Evolutionary conservation across 306 rosid genomes (phyloP).

Genomic region (Sicyos baderoa): DNA sequence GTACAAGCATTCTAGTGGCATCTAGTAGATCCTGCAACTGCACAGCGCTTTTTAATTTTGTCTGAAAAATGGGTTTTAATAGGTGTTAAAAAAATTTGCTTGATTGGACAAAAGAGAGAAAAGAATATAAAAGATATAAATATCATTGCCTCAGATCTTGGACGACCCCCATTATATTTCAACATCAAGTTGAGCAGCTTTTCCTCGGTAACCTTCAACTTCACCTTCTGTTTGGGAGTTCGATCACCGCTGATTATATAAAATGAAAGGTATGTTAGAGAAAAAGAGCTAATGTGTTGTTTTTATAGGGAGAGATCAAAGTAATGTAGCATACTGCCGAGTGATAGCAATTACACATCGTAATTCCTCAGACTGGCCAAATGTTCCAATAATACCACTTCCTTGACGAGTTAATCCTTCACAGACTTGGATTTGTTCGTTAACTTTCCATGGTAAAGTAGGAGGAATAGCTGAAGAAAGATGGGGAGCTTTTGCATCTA

Average conservation of each 20-base stretch:
- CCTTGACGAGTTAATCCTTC: conserved; percentile 91
- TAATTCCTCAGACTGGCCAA: conserved; percentile 87
- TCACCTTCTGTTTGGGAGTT: conserved; percentile 99
- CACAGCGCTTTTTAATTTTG: conserved; percentile 91
- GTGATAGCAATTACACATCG: conserved; percentile 88
- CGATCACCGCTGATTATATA: conserved; percentile 82
- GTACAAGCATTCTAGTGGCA: conserved; percentile 92
- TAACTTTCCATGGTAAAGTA: conserved; percentile 80
- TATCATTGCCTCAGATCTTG: conserved; percentile 65
- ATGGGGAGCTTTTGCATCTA: conserved; percentile 98
- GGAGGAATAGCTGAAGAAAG: conserved; percentile 92
- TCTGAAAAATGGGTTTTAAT: conserved; percentile 40
- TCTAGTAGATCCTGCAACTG: conserved; percentile 96
- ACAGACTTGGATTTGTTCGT: conserved; percentile 54
- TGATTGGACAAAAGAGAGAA: conserved; percentile 7
- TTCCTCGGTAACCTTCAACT: conserved; percentile 91
- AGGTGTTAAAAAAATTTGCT: conserved; percentile 9
- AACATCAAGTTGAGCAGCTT: conserved; percentile 74
- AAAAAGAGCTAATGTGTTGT: conserved; percentile 15
- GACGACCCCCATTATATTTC: conserved; percentile 92
- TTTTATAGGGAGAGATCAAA: neutral
- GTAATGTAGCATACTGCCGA: conserved; percentile 71
- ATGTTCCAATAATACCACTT: conserved; percentile 77
- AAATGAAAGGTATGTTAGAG: conserved; percentile 25
- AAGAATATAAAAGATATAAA: conserved; percentile 19